Percentiles rank a stretch among this genome's conserved stretches.
phyloP scores from a whole-genome alignment of 2,329 filamentous ascomycete genomes.

The Celoporthe dispersa region DNA sequence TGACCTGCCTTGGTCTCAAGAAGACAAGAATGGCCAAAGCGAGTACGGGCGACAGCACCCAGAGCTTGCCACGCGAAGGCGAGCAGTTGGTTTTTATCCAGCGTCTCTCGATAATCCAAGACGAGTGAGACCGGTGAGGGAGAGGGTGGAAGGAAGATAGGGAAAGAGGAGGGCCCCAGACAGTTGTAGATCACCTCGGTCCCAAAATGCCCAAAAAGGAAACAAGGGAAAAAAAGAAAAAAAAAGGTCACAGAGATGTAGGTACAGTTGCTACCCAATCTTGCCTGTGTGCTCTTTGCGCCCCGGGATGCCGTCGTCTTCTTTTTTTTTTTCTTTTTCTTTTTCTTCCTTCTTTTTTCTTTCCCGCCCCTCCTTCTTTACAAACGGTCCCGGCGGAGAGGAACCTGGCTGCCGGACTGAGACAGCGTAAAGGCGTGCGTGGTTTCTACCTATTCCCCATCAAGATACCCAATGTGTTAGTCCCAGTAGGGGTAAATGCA shows the following conservation, averaged over 20 bases:
- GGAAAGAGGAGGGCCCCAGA: neutral
- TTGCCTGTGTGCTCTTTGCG: neutral
- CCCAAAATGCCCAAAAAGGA: no score
- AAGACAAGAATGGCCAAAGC: neutral
- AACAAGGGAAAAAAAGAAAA: neutral
- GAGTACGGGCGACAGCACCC: neutral
- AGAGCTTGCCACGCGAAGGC: neutral
- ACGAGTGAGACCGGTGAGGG: neutral
- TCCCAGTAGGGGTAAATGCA: constrained; percentile 11
- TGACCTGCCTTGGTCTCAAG: neutral
- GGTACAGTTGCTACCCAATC: neutral
- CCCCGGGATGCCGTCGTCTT: neutral
- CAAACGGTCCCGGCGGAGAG: neutral
- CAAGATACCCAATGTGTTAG: constrained; percentile 12
- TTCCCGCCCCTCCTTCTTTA: neutral
- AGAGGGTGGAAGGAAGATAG: neutral
- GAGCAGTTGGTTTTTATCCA: neutral
- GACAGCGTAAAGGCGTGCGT: constrained; percentile 2
- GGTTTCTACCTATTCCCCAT: constrained; percentile 1
- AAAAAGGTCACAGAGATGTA: neutral
- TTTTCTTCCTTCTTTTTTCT: neutral
- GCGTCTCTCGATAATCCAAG: neutral
- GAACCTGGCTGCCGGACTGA: constrained; percentile 1
- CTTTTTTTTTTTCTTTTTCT: neutral
- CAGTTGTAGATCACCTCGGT: neutral